Base-by-base conservation (phyloP, 192 early-diverging fungal genomes). In the Linderina pennispora region DNA sequence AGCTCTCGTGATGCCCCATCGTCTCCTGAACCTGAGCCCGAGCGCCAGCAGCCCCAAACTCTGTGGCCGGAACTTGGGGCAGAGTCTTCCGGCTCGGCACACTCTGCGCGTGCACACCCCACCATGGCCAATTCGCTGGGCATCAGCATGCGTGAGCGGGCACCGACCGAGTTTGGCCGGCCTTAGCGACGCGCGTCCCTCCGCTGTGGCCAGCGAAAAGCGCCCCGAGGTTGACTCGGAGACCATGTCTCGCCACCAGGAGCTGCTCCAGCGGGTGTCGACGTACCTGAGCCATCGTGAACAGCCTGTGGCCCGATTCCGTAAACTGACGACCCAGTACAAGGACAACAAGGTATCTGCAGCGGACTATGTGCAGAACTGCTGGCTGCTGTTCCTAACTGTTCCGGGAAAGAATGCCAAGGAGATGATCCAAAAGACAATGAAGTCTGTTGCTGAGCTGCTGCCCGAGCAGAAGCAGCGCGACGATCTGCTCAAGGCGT, bases 251-350 rank as follows among this genome's bases (percentile, higher is more conserved):
- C 31, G 41, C 7, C 60, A 70, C 45, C 58, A 70, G 21, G 60
- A 63, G 24, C 55, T 70, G n/a, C 41, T 70, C 23, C 58, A 70
- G 35, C 58, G 53, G 13, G 66, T 70, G 2, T 70, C 66, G 15
- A 51, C 66, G 11, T 70, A 63, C 19, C 33, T 70, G 45, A 70
- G 66, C 18, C 66, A 70, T 26, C 66, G 66, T 10, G 66, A 70
- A 20, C 66, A 62, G 19, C 66, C 66, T 8, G 66, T 70, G 31
- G 44, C 55, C 23, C 58, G 66, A 4, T 70, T 70, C 50, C 58
- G 60, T 21, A 40, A 62, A 32, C 54, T 70, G 23, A 70, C 66
- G 13, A 63, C 54, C 7, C 50, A 41, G 31, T 70, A 47, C 52
- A 70, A 62, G 16, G 41, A 62, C 34, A 44, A 24, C 15, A 22